These are phyloP conservation scores for Puya raimondii DNA, from an alignment of 176 grass and related monocot species.

Conservation along the genomic window DNA sequence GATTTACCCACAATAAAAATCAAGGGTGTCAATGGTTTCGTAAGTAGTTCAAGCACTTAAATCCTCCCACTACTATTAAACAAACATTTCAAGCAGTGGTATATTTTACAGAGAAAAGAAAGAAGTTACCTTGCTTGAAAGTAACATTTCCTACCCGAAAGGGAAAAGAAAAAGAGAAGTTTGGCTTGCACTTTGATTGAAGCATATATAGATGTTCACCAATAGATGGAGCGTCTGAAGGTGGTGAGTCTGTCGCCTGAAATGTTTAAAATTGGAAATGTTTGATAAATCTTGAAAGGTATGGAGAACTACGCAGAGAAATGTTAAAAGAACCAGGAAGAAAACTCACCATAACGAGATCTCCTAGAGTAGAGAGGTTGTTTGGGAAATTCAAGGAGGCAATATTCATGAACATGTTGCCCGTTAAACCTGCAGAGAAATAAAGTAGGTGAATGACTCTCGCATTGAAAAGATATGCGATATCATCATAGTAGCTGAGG, in stretches of 20 bases:
- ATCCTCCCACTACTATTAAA: too few species aligned
- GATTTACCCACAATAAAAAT: too few species aligned
- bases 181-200: conserved; percentile 30
- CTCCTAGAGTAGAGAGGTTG: conserved; percentile 11
- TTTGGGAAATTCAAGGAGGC: conserved; percentile 12
- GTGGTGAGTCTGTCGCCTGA: too few species aligned
- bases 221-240: too few species aligned
- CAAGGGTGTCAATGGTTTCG: too few species aligned
- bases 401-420: conserved; percentile 21
- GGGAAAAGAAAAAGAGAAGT: conserved; percentile 25
- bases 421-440: conserved; percentile 25
- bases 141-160: background rate
- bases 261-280: conserved; percentile 17
- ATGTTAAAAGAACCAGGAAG: background rate
- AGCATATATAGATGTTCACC: conserved; percentile 37
- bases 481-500: background rate
- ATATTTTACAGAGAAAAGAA: background rate
- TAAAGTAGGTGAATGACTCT: background rate
- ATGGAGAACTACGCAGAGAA: background rate
- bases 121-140: conserved; percentile 10
- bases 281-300: conserved; percentile 28
- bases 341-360: conserved; percentile 30
- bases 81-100: background rate
- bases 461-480: background rate
- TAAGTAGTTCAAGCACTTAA: too few species aligned